phyloP scores from a whole-genome alignment of 495 filamentous ascomycete genomes.

The Penicillium cinerascens region DNA sequence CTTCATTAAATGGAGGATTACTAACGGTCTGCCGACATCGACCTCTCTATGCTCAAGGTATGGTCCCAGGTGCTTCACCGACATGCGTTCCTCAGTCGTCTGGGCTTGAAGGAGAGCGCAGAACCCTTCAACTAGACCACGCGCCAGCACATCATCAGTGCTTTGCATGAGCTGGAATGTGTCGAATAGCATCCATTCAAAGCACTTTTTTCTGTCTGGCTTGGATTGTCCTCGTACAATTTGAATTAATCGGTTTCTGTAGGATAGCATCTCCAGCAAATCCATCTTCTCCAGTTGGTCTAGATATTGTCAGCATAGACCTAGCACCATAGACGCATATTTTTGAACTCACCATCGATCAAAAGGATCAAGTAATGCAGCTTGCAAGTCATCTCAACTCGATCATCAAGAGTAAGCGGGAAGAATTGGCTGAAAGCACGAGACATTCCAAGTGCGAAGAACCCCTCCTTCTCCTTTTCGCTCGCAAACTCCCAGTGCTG shows the following conservation, averaged over 20 bases:
- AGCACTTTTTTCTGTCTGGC: constrained; percentile 4
- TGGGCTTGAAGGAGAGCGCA: constrained; percentile 17
- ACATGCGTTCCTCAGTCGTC: constrained; percentile 11
- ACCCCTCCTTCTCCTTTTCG: constrained; percentile 15
- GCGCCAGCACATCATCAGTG: constrained; percentile 11
- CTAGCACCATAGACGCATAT: too few relatives aligned
- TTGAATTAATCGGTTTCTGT: constrained; percentile 14
- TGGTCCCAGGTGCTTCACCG: constrained; percentile 12
- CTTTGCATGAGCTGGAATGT: constrained; percentile 7
- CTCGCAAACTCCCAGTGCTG: constrained; percentile 16
- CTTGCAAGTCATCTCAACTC: constrained; percentile 16
- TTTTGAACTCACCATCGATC: constrained; percentile 16
- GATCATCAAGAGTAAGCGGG: constrained; percentile 15
- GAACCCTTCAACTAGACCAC: constrained; percentile 18
- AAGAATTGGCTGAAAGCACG: constrained; percentile 20
- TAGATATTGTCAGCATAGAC: constrained; percentile 3
- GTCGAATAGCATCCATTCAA: constrained; percentile 23
- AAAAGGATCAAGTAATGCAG: constrained; percentile 18
- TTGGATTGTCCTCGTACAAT: constrained; percentile 5
- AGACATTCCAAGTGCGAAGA: constrained; percentile 17
- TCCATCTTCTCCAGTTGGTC: constrained; percentile 25
- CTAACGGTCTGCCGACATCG: constrained; percentile 18
- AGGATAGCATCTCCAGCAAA: constrained; percentile 15
- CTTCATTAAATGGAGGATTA: neutral
- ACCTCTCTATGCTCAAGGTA: constrained; percentile 17